Evolutionary conservation across 176 grass and related monocot species (phyloP).

Genomic region (Pharus latifolius): DNA sequence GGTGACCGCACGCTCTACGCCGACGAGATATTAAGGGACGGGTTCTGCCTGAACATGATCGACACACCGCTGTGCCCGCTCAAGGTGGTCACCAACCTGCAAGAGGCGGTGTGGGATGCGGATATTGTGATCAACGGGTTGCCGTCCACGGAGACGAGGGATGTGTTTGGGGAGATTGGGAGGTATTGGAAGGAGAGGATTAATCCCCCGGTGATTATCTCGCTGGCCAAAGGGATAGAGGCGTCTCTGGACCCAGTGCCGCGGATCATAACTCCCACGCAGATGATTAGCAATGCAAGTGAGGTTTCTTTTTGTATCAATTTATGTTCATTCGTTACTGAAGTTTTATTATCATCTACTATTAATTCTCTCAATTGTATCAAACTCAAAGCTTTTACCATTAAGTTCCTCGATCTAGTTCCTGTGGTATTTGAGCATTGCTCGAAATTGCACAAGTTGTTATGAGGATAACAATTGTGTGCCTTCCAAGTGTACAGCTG

Average conservation of each 20-base stretch:
- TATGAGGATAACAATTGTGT: neutral
- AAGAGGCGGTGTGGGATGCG: conserved; percentile 98
- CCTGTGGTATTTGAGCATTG: neutral
- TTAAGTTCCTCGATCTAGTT: neutral
- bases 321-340: neutral
- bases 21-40: conserved; percentile 92
- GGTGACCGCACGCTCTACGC: conserved; percentile 82
- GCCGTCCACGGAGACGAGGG: conserved; percentile 83
- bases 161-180: conserved; percentile 75
- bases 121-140: conserved; percentile 93
- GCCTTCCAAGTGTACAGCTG: neutral
- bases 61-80: conserved; percentile 89
- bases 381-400: neutral
- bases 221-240: conserved; percentile 91
- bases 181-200: conserved; percentile 96
- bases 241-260: conserved; percentile 75
- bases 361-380: neutral
- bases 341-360: conserved; percentile 9
- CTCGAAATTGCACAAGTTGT: neutral
- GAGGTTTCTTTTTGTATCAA: conserved; percentile 6
- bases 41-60: conserved; percentile 96
- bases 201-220: conserved; percentile 57
- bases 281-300: conserved; percentile 96
- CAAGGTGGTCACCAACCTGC: conserved; percentile 96
- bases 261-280: conserved; percentile 86